A percentile compares a stretch with the other conserved stretches of the same genome.
Conservation (phyloP, 352 stramenopile species). For the Globisporangium paroecandrum region DNA sequence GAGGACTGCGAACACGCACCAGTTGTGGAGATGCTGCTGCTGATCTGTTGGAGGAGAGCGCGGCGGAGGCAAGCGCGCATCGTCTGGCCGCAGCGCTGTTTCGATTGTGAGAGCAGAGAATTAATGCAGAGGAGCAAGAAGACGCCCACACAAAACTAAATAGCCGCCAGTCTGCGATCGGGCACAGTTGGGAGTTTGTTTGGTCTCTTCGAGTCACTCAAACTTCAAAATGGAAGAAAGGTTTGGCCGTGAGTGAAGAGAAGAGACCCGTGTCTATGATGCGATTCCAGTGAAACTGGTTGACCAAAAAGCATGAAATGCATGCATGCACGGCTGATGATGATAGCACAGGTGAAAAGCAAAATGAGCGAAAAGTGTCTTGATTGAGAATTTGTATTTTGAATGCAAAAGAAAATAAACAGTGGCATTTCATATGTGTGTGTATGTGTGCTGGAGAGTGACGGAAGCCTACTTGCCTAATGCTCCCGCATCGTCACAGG, state of each 20-base stretch:
- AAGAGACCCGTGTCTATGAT: too few species aligned
- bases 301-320: not conserved
- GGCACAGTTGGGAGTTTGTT: too few species aligned
- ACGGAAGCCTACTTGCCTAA: slow-evolving; percentile 1
- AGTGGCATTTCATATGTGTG: not conserved
- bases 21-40: too few species aligned
- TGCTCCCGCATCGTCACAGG: not conserved
- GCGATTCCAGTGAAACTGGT: too few species aligned
- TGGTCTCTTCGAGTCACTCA: too few species aligned
- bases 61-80: not conserved
- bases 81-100: not conserved
- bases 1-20: too few species aligned
- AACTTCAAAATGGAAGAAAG: too few species aligned
- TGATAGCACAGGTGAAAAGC: not conserved
- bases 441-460: not conserved
- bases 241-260: too few species aligned
- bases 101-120: not conserved
- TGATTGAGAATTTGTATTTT: not conserved
- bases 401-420: slow-evolving; percentile 1
- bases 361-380: not conserved
- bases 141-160: too few species aligned
- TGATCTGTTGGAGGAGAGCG: not conserved
- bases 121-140: not conserved
- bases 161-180: too few species aligned
- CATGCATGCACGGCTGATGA: not conserved